Evolutionary conservation across 2,329 filamentous ascomycete genomes (phyloP).

Genomic region (Sarocladium kiliense): DNA sequence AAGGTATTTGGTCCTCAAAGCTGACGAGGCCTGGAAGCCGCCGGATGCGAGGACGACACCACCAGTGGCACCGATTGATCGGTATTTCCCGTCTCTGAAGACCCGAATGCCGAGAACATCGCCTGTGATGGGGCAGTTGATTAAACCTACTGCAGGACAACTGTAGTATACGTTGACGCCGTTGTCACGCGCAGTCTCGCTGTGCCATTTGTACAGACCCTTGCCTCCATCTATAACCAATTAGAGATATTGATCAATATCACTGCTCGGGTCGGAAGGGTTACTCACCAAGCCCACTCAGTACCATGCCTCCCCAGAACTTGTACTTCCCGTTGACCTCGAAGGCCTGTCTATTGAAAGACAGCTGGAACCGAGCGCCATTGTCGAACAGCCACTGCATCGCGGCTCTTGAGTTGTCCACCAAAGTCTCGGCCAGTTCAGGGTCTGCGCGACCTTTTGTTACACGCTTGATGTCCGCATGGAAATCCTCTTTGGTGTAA

Average conservation of each 20-base stretch:
- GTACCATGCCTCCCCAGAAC: slow-evolving; percentile 60
- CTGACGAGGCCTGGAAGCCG: slow-evolving; percentile 58
- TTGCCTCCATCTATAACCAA: not conserved
- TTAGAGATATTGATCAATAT: too few species aligned
- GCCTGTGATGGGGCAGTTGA: not conserved
- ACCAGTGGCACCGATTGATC: slow-evolving; percentile 24
- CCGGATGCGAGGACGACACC: slow-evolving; percentile 53
- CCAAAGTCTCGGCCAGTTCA: slow-evolving; percentile 39
- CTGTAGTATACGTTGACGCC: slow-evolving; percentile 5
- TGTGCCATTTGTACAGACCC: not conserved
- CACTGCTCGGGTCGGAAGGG: too few species aligned
- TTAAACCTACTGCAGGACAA: not conserved
- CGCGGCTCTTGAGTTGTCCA: slow-evolving; percentile 44
- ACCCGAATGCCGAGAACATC: slow-evolving; percentile 25
- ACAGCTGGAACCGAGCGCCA: slow-evolving; percentile 53
- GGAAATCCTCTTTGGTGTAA: slow-evolving; percentile 51
- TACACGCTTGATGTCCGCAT: slow-evolving; percentile 50
- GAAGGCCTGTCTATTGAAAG: slow-evolving; percentile 63
- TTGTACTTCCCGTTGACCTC: slow-evolving; percentile 54
- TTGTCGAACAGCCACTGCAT: slow-evolving; percentile 51
- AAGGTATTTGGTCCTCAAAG: slow-evolving; percentile 46
- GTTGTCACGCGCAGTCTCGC: slow-evolving; percentile 14
- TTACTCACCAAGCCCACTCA: not conserved
- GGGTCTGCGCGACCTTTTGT: slow-evolving; percentile 48
- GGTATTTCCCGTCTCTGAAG: slow-evolving; percentile 20